Evolutionary conservation across 345 rosid genomes (phyloP), one percentile per base, ranked within the genome.

Genomic region (Dipteronia dyeriana): DNA sequence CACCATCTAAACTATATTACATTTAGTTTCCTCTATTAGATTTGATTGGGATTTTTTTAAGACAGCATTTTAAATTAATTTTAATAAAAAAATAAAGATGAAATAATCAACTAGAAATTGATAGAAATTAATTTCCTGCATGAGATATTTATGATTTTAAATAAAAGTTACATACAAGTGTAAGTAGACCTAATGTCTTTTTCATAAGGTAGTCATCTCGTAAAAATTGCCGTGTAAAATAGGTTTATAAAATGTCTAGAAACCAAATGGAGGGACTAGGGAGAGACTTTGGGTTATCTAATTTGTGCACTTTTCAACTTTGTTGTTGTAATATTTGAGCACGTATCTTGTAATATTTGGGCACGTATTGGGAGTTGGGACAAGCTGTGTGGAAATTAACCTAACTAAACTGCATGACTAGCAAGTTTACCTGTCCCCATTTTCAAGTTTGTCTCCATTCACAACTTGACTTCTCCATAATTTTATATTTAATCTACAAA

Each of bases 361-460:
- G 65, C 31, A n/a, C 34, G 47, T 5, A 8, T 3, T 20, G 29
- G 43, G 68, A 68, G 4, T 3, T 20, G 29, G 43, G 68, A 68
- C 68, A 76, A 57, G n/a, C 17, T 41, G 43, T 13, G 20, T 26
- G 74, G 74, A 45, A 68, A 76, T 45, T 76, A 22, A 76, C 74
- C 79, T 60, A 76, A 76, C 79, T 68, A 34, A 34, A 34, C 38
- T 34, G 4, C 26, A 16, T 66, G 75, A 71, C 54, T 17, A 4
- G 0, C 9, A 47, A 69, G 38, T 25, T 47, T 45, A 49, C 39
- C n/a, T 69, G 11, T 13, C 59, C 5, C 41, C 45, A 38, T 8
- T 66, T 34, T 47, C 11, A 66, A 34, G 13, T 25, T 17, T 38
- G 23, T 5, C 23, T 34, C 14, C 8, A 9, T 17, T 5, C 16